phyloP scores from a whole-genome alignment of 2,329 filamentous ascomycete genomes.

The Helicocarpus griseus region DNA sequence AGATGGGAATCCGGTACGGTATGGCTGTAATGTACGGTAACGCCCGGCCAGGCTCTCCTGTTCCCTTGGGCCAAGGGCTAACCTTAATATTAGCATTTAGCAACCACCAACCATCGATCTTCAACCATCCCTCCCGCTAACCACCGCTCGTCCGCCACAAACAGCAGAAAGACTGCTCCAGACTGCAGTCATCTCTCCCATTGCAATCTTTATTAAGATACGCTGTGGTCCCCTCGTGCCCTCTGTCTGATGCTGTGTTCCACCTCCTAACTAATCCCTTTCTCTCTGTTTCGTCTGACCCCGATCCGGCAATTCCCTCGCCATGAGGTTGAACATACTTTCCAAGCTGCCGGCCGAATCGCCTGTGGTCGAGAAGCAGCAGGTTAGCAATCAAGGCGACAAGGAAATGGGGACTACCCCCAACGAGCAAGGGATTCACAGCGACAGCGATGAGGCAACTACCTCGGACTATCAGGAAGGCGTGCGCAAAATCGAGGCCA shows the following conservation, averaged over 20 bases:
- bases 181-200: too few relatives aligned
- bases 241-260: neutral
- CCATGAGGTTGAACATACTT: neutral
- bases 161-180: too few relatives aligned
- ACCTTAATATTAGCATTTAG: too few relatives aligned
- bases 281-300: too few relatives aligned
- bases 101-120: too few relatives aligned
- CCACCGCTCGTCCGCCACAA: too few relatives aligned
- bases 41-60: neutral
- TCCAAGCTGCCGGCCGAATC: neutral
- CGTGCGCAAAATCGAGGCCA: constrained; percentile 34
- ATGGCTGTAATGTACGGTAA: neutral
- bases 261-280: neutral
- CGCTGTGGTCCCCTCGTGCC: too few relatives aligned
- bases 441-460: constrained; percentile 4
- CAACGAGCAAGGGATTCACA: neutral
- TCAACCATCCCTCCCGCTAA: too few relatives aligned
- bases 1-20: neutral
- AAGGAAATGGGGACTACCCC: constrained; percentile 1
- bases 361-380: neutral
- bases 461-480: constrained; percentile 16
- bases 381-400: constrained; percentile 11
- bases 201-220: too few relatives aligned
- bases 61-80: too few relatives aligned
- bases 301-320: neutral